Evolutionary conservation across 257 asterid genomes (phyloP).

Genomic region (Rhazya stricta): DNA sequence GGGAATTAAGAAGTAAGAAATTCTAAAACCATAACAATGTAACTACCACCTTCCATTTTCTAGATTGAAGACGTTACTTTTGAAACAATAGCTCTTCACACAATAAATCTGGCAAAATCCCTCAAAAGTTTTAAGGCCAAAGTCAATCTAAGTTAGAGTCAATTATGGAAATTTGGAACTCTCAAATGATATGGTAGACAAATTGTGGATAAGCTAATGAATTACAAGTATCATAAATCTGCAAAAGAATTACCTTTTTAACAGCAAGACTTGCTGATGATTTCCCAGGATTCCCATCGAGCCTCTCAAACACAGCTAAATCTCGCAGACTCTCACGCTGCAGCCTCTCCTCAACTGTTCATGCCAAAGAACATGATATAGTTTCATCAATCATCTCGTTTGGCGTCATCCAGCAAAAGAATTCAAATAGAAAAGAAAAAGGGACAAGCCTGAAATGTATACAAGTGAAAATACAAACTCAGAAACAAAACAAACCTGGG

Average conservation of each 20-base stretch:
- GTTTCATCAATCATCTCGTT: not conserved
- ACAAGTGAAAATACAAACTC: not conserved
- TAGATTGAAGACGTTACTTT: not conserved
- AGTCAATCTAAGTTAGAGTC: not conserved
- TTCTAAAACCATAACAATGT: not conserved
- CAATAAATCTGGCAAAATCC: not conserved
- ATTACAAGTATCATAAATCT: not conserved
- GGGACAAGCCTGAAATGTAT: not conserved
- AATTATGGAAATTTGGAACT: not conserved
- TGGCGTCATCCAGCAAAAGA: not conserved
- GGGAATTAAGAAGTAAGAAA: not conserved
- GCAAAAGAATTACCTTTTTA: conserved; percentile 55
- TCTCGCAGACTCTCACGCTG: conserved; percentile 87
- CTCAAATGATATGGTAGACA: not conserved
- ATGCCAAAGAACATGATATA: conserved; percentile 1
- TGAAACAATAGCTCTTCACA: not conserved
- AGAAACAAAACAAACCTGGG: conserved; percentile 48
- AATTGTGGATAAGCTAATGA: not conserved
- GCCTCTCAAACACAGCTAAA: conserved; percentile 89
- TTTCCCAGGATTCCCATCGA: conserved; percentile 65
- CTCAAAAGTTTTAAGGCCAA: not conserved
- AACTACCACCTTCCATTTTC: not conserved
- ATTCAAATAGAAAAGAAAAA: not conserved
- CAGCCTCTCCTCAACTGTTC: conserved; percentile 67
- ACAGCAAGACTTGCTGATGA: conserved; percentile 78